Base-by-base conservation (phyloP, 352 stramenopile species). In the Globisporangium parvum region DNA sequence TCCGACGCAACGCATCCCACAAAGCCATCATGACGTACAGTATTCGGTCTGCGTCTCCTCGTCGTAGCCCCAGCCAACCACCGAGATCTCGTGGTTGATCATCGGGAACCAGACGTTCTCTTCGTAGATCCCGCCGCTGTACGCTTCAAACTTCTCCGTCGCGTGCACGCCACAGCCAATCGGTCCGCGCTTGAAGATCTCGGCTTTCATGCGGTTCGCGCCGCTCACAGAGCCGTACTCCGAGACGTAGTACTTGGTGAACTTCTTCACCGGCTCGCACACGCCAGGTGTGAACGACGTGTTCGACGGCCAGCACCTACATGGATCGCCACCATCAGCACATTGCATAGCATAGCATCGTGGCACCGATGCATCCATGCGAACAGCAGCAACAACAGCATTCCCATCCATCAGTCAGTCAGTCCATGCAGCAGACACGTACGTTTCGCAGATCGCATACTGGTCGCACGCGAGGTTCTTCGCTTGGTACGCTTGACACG, bases 401-500 rank as follows among this genome's bases (percentile, higher is more conserved):
- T n/a, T n/a, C n/a, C n/a, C n/a, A n/a, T n/a, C n/a, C n/a, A n/a
- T n/a, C n/a, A 55, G 2, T 53, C 51, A 53, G 10, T 35, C 53
- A 24, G 8, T 50, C 33, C 47, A 15, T 26, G 9, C 37, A 18
- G 12, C 12, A 50, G 11, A 11, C 17, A 64, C 77, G 60, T 70
- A 88, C 70, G 84, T 94, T 65, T 94, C 85, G 55, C 89, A 96
- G 33, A 92, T 69, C 15, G 81, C 78, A 33, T 87, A 79, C 33
- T 78, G 67, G 57, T 91, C 74, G 53, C 88, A 96, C 17, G 79
- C 46, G 5, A 91, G 69, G 57, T 96, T 80, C 60, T 87, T 91
- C 35, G 87, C 86, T 50, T 95, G 82, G 63, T 97, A 98, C 23
- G 86, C 82, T 57, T 97, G 86, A 59, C 91, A 98, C 8, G 90